These are phyloP conservation scores for Daedaleopsis sinensis DNA, from an alignment of 768 basidiomycete genomes.

Conservation along the genomic window DNA sequence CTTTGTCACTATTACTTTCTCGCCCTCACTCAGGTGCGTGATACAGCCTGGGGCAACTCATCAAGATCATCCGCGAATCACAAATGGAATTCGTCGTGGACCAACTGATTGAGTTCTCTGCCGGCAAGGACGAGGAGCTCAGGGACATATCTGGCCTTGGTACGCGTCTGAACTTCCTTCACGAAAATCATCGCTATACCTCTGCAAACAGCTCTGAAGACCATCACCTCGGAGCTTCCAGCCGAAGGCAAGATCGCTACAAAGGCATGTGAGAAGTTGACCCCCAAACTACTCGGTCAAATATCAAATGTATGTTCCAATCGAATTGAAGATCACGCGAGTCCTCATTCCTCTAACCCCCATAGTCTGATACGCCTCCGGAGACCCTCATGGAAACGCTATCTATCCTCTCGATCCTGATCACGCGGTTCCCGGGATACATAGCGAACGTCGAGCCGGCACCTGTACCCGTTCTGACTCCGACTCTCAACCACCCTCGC, in stretches of 20 bases:
- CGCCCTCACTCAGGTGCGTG: not conserved
- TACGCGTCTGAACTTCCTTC: constrained; percentile 35
- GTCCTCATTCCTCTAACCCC: constrained; percentile 3
- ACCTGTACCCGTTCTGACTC: constrained; percentile 69
- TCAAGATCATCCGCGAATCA: constrained; percentile 82
- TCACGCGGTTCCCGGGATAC: constrained; percentile 78
- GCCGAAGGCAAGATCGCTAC: constrained; percentile 78
- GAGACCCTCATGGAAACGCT: constrained; percentile 85
- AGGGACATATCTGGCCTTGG: constrained; percentile 94
- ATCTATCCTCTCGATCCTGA: constrained; percentile 85
- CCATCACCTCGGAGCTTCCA: constrained; percentile 89
- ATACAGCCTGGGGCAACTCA: constrained; percentile 81
- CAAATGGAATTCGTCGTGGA: constrained; percentile 90
- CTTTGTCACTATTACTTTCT: not conserved
- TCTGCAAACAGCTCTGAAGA: constrained; percentile 75
- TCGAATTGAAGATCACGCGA: not conserved
- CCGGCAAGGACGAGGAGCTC: constrained; percentile 88
- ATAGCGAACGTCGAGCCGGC: constrained; percentile 59
- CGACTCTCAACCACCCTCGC: constrained; percentile 72
- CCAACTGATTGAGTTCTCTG: constrained; percentile 83
- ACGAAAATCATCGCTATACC: not conserved
- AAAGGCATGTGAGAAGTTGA: constrained; percentile 81
- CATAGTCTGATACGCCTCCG: constrained; percentile 67
- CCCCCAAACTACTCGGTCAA: constrained; percentile 81
- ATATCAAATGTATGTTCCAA: constrained; percentile 63